Percentiles rank a stretch among this genome's conserved stretches.
These are phyloP conservation scores for Thuidium tamariscinum DNA, from an alignment of 225 moss, liverwort and hornwort species.

Conservation along the genomic window DNA sequence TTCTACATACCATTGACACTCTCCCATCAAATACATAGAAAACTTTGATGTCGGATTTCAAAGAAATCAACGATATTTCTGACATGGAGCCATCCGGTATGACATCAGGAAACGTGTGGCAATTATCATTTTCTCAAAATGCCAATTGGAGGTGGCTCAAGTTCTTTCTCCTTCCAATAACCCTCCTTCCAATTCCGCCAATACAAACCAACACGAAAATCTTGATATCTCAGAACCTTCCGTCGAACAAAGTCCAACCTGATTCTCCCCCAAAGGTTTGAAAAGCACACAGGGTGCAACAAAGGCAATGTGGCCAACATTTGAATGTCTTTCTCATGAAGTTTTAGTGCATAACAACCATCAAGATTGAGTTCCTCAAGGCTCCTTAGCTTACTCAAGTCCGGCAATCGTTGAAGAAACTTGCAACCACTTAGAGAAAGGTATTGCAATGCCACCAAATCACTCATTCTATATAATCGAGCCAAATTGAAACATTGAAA, in stretches of 20 bases:
- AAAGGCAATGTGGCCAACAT: not conserved
- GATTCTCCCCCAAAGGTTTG: rapidly evolving
- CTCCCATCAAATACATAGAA: not conserved
- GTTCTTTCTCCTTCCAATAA: not conserved
- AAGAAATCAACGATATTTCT: rapidly evolving
- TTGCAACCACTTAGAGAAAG: rapidly evolving
- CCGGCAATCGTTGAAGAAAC: rapidly evolving
- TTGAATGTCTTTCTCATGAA: not conserved
- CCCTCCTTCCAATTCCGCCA: not conserved
- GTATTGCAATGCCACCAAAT: rapidly evolving
- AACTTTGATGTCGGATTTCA: too few species aligned
- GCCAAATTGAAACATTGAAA: rapidly evolving
- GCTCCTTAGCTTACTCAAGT: not conserved
- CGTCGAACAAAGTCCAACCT: not conserved
- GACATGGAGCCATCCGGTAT: rapidly evolving
- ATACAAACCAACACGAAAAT: rapidly evolving
- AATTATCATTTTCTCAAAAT: rapidly evolving
- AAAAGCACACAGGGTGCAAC: not conserved
- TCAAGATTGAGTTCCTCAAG: not conserved
- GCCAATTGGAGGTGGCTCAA: not conserved
- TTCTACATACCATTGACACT: not conserved
- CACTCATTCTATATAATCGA: not conserved
- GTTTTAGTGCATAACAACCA: rapidly evolving
- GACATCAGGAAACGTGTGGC: rapidly evolving
- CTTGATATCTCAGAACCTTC: not conserved